Conservation (phyloP, 2,329 filamentous ascomycete genomes). For the Grosmannia penicillata region DNA sequence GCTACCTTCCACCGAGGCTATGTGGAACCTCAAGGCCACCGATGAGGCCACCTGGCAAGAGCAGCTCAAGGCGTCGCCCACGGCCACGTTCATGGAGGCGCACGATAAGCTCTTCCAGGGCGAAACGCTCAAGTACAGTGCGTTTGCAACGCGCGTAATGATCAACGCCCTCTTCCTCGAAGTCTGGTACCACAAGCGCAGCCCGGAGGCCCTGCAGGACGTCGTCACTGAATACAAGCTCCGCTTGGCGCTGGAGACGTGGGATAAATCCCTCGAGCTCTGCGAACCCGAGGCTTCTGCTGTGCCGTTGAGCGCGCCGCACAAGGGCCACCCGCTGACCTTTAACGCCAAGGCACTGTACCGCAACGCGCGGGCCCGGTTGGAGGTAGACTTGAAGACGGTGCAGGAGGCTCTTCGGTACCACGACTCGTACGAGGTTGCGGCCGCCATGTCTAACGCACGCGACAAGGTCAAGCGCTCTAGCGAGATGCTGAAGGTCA, state of each 20-base stretch:
- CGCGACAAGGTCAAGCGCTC: constrained; percentile 90
- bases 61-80: constrained; percentile 52
- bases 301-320: constrained; percentile 81
- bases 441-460: constrained; percentile 88
- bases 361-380: constrained; percentile 78
- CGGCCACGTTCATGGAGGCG: constrained; percentile 80
- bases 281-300: constrained; percentile 84
- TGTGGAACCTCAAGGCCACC: constrained; percentile 75
- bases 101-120: constrained; percentile 94
- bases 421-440: constrained; percentile 94
- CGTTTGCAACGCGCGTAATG: constrained; percentile 94
- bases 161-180: constrained; percentile 97
- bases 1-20: constrained; percentile 79
- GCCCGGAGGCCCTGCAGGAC: constrained; percentile 91
- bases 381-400: constrained; percentile 89
- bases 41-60: constrained; percentile 81
- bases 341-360: constrained; percentile 98
- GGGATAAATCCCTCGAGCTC: constrained; percentile 89
- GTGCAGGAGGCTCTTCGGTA: constrained; percentile 94
- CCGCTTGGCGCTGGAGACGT: constrained; percentile 88
- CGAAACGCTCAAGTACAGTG: constrained; percentile 79
- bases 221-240: constrained; percentile 98
- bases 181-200: constrained; percentile 98
- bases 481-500: constrained; percentile 95
- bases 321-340: constrained; percentile 89